Evolutionary conservation across 805 yeast species (phyloP), one percentile per base, ranked within the genome.

Genomic region (Candida nemodendra): DNA sequence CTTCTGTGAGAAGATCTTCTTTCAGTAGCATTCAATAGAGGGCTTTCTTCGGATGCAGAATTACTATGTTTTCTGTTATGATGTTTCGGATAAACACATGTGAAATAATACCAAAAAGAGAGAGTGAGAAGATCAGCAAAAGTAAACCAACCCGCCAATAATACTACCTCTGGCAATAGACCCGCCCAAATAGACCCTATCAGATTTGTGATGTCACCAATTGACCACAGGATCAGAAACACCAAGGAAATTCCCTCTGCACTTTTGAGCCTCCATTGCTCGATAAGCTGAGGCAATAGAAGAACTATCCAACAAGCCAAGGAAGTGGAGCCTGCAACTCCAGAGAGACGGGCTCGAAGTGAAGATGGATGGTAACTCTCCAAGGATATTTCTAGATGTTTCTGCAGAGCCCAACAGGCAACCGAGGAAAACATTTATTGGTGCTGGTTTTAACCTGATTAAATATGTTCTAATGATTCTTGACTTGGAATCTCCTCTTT

Each of bases 261-360:
- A 13, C 79, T 72, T 53, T 84, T 79, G 37, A 79, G 62, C 37
- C 84, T 63, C 89, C 89, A 85, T 62, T 84, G 91, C 56, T 84
- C 95, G 18, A 84, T 72, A 32, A 84, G 69, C 57, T 84, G 95
- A 0, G 95, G 93, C 48, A 85, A 63, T 41, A 84, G 69, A 27
- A 84, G 62, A 11, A 84, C 89, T 9, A 85, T 71, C 89, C 90
- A 85, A 57, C 91, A 81, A 0, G 91, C 88, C 28, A 84, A 69
- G 57, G 81, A 75, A 7, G 84, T 72, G 9, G 87, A 79, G 2
- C 91, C 91, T 56, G 79, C 71, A 3, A 81, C 62, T 2, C 85
- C 84, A 3, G 87, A 76, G 19, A 78, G 59, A 12, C 71, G 66
- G 22, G 60, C 56, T 37, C 82, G 59, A 48, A 65, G 45, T 5